Evolutionary conservation across 345 rosid species (phyloP).

Genomic region (Cardiospermum halicacabum): DNA sequence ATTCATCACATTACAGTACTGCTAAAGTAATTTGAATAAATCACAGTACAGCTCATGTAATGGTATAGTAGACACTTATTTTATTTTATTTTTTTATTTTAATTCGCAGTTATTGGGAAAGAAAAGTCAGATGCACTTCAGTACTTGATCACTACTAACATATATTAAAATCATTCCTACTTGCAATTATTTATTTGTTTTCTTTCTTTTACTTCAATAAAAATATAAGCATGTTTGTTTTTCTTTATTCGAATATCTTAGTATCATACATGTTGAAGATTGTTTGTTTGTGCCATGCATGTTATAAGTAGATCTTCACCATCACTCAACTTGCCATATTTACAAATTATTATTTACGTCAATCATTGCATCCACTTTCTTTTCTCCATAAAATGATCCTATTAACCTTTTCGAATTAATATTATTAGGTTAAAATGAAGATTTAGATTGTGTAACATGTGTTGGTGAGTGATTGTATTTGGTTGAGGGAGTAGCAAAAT

Average conservation of each 20-base stretch:
- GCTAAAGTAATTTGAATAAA: not conserved
- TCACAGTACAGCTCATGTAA: not conserved
- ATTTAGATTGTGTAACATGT: not conserved
- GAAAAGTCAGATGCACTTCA: not conserved
- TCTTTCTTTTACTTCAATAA: not conserved
- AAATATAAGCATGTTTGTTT: not conserved
- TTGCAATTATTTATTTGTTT: not conserved
- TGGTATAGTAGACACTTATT: not conserved
- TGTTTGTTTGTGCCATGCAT: not conserved
- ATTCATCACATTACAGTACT: too few species aligned
- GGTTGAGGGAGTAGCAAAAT: constrained; percentile 15
- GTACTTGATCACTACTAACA: not conserved
- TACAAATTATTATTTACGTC: not conserved
- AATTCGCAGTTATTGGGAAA: not conserved
- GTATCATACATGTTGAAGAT: not conserved
- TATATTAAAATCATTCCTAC: not conserved
- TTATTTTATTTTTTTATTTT: not conserved
- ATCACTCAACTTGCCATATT: not conserved
- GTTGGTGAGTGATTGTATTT: not conserved
- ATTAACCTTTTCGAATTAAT: too few species aligned
- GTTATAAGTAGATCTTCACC: not conserved
- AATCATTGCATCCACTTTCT: not conserved
- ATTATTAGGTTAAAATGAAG: not conserved
- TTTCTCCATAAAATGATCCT: not conserved
- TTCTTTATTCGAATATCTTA: not conserved